Evolutionary conservation across 106 monocot species (phyloP), one percentile per base, ranked within the genome.

Genomic region (Platanthera zijinensis): DNA sequence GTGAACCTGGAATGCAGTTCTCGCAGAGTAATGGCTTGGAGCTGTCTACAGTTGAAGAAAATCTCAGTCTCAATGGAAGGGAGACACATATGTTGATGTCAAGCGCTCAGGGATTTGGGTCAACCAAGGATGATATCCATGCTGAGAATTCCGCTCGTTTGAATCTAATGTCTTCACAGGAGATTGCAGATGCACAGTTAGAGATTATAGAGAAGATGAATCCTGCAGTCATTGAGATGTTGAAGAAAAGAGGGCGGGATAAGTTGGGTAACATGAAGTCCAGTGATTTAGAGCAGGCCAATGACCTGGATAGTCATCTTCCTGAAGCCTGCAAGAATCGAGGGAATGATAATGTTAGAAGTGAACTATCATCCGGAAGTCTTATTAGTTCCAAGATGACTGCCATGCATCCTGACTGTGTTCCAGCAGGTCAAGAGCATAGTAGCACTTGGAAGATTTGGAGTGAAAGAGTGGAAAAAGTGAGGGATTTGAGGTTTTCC

Each of bases 401-500:
- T 22, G 47, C 51, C 5, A 3, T 22, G 30, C 57, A 59, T 79
- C 78, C 76, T 17, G 76, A 84, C 15, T 80, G 49, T 79, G 51
- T 75, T 30, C 12, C 80, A 13, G 48, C 66, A 25, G 79, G 79
- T 70, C 79, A 78, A 68, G 18, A 7, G 53, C 77, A 74, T 53
- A 84, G 82, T 66, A 79, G 50, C 50, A 57, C 73, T 21, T 99
- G 97, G 97, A 89, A 88, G 74, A 74, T 57, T 62, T 99, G 97
- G 97, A 86, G 89, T 74, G 84, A 99, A 72, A 88, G 86, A 82
- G 97, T 99, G 46, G 94, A 99, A 90, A 89, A 84, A 64, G 85
- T 82, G 25, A 94, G 94, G 81, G 70, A 57, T 0, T 77, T 88
- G 66, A 88, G 97, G 72, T 99, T 99, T 86, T 76, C 86, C 11